These are phyloP conservation scores for Gossypium lobatum DNA, from an alignment of 441 rosid genomes.

Conservation along the genomic window DNA sequence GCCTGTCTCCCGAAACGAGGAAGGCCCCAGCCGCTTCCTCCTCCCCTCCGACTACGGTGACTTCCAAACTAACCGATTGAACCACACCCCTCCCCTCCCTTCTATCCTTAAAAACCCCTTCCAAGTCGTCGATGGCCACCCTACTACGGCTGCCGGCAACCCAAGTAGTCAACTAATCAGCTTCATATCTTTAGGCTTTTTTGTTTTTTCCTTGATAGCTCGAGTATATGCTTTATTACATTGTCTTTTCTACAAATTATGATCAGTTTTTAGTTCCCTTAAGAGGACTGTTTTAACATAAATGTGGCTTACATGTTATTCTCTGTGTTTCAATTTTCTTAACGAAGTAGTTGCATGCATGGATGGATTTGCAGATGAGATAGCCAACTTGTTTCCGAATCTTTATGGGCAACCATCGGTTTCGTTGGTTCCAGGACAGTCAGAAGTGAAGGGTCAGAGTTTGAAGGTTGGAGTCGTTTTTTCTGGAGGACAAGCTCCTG, in stretches of 20 bases:
- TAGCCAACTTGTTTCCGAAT: constrained; percentile 83
- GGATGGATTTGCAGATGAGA: constrained; percentile 54
- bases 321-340: neutral
- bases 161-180: constrained; percentile 40
- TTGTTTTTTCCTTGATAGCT: neutral
- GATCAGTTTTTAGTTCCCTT: neutral
- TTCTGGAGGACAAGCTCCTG: constrained; percentile 99
- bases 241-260: neutral
- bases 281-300: neutral
- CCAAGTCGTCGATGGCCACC: constrained; percentile 71
- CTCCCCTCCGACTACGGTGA: constrained; percentile 66
- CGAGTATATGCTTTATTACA: neutral
- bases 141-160: constrained; percentile 83
- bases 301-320: neutral
- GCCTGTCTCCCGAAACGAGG: neutral
- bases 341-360: neutral
- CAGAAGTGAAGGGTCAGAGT: constrained; percentile 32
- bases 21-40: neutral
- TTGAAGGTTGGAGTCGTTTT: constrained; percentile 90
- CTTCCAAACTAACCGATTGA: constrained; percentile 71
- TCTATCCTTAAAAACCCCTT: constrained; percentile 61
- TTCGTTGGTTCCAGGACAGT: constrained; percentile 40
- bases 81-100: constrained; percentile 68
- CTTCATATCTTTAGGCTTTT: neutral
- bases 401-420: constrained; percentile 87